Evolutionary conservation across 2,329 filamentous ascomycete species (phyloP), one percentile per base, ranked within the genome.

Genomic region (Gnomoniopsis sp.): DNA sequence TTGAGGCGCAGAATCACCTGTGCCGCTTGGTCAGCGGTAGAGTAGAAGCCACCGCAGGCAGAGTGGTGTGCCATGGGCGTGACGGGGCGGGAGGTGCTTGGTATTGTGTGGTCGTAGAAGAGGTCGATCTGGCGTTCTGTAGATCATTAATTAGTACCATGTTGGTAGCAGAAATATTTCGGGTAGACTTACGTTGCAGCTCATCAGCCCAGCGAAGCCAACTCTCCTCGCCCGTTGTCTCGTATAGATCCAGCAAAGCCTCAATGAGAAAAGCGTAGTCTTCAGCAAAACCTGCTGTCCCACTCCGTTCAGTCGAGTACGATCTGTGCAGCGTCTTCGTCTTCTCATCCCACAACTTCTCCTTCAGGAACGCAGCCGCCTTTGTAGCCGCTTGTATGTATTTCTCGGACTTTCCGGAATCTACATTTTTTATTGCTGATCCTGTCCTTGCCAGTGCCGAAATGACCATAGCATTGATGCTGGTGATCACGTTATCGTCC

Each of bases 211-310:
- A 96, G 61, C 88, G 77, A 4, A 97, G 78, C 75, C 89, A 90
- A 47, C 77, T 75, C 64, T 88, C 86, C 58, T 96, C 87, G 62
- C 88, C 88, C 0, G 91, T 96, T 0, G 88, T 84, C 70, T 93
- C 88, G 69, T 96, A 96, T 30, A 98, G 82, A 65, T 93, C 88
- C 58, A 98, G 77, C 1, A 97, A 78, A 0, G 92, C 93, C 52
- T 88, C 85, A 52, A 92, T 89, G 44, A 98, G 72, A 71, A 93
- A 96, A 2, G 93, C 91, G 69, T 98, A 98, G 74, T 99, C 95
- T 66, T 98, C 95, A 1, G 93, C 91, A 72, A 98, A 96, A 0
- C 85, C 93, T 43, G 81, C 79, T 0, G 85, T 87, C 19, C 85
- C 79, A 30, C 88, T 86, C 10, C 85, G 79, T 2, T 80, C 77